Percentiles rank a stretch among this genome's conserved stretches.
Evolutionary conservation across 495 filamentous ascomycete genomes (phyloP).

Genomic region (Staphylotrichum tortipilum): DNA sequence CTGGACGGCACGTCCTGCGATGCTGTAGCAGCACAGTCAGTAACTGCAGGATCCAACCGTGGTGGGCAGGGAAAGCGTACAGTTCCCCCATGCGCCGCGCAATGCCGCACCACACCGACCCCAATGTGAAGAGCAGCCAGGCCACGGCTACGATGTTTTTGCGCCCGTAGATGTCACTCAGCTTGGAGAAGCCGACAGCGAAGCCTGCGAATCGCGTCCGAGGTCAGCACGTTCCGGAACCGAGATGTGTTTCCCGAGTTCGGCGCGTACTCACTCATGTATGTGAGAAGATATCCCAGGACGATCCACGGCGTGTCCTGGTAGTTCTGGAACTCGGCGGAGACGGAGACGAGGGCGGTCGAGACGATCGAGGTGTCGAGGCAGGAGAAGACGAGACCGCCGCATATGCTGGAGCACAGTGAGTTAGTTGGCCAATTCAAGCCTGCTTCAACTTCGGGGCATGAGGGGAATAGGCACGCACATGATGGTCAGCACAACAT

Average conservation of each 20-base stretch:
- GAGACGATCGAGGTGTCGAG: slow-evolving; percentile 57
- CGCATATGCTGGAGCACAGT: slow-evolving; percentile 36
- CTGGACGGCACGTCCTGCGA: slow-evolving; percentile 52
- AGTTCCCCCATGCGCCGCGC: slow-evolving; percentile 44
- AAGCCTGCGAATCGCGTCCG: slow-evolving; percentile 41
- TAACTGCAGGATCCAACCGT: background rate
- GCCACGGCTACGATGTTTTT: slow-evolving; percentile 39
- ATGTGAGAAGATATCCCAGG: slow-evolving; percentile 51
- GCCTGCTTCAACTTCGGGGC: too few relatives aligned
- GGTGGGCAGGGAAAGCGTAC: slow-evolving; percentile 27
- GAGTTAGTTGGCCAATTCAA: background rate
- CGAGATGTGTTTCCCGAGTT: too few relatives aligned
- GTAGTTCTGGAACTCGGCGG: slow-evolving; percentile 44
- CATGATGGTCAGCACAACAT: slow-evolving; percentile 19
- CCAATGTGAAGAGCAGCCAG: slow-evolving; percentile 46
- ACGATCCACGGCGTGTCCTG: slow-evolving; percentile 50
- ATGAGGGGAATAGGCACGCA: slow-evolving; percentile 3
- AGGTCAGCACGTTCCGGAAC: background rate
- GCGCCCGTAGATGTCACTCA: slow-evolving; percentile 53
- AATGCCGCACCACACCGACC: slow-evolving; percentile 50
- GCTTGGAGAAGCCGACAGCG: slow-evolving; percentile 49
- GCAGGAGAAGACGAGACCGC: slow-evolving; percentile 51
- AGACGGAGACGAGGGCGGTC: slow-evolving; percentile 53
- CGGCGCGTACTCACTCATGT: slow-evolving; percentile 48
- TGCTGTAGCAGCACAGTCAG: slow-evolving; percentile 26